Evolutionary conservation across 306 rosid genomes (phyloP).

Genomic region (Chamaecrista fasciculata): DNA sequence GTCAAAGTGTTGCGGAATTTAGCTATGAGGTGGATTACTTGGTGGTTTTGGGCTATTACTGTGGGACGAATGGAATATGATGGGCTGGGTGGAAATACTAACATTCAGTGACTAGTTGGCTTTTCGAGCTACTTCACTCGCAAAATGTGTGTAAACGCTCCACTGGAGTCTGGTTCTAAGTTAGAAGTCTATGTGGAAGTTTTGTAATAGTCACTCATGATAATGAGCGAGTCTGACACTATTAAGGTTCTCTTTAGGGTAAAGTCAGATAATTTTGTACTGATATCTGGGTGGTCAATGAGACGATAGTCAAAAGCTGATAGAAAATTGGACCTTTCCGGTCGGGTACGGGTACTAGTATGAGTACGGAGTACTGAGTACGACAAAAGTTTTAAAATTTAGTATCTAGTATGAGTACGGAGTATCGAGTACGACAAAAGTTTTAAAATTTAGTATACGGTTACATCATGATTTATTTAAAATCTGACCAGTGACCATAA

Average conservation of each 20-base stretch:
- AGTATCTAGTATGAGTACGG: too few species aligned
- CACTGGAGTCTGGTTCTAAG: not conserved
- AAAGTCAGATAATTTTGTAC: not conserved
- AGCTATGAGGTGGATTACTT: not conserved
- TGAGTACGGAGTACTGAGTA: too few species aligned
- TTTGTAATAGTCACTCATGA: not conserved
- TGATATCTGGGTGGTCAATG: not conserved
- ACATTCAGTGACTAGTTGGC: conserved; percentile 1
- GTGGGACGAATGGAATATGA: not conserved
- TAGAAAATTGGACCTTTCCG: not conserved
- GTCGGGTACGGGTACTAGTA: too few species aligned
- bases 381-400: too few species aligned
- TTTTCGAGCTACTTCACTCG: not conserved
- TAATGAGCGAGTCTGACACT: not conserved
- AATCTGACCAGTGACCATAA: too few species aligned
- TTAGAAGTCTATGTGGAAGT: not conserved
- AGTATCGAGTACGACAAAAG: too few species aligned
- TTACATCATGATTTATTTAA: too few species aligned
- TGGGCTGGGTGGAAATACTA: not conserved
- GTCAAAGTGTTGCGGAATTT: not conserved
- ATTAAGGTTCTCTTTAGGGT: not conserved
- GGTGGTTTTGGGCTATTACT: not conserved
- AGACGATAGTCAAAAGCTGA: not conserved
- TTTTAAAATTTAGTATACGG: too few species aligned
- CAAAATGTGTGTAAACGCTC: not conserved